Base-by-base conservation (phyloP, 2,329 filamentous ascomycete genomes). In the Colletotrichum spaethianum region DNA sequence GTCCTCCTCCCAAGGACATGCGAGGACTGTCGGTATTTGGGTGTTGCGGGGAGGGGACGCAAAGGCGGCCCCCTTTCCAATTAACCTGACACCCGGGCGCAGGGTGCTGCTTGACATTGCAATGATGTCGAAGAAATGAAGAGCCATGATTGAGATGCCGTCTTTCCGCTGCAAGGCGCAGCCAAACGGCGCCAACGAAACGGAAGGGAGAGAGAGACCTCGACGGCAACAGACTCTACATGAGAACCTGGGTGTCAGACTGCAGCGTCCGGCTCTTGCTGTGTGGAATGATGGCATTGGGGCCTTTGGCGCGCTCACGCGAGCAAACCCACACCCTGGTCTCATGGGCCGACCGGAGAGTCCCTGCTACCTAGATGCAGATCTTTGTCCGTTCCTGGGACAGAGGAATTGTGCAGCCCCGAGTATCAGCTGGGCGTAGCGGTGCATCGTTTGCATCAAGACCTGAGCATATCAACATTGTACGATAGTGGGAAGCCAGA, bases 71-170 rank as follows among this genome's bases (percentile, higher is more conserved):
- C 52, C 66, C 59, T 55, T 12, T 5, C 26, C 16, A 6, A 20
- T 66, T n/a, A 60, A 55, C 44, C 16, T 70, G 67, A 70, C 53
- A 60, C 52, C 31, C 36, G 20, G 53, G 56, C n/a, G n/a, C 31
- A 63, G 28, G 50, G 53, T 53, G 53, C 28, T 38, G 67, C 46
- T 28, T 55, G 53, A 48, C 12, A 18, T 26, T 64, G 40, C 28
- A 33, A 40, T 26, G 18, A 36, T 28, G 31, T 61, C 44, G 46
- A 48, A 61, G n/a, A 11, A 11, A 36, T 56, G 53, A 57, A 57
- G 53, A 38, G 53, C n/a, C 33, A 7, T 26, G 33, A 14, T 33
- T 18, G 33, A 57, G n/a, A 18, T 23, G 53, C 53, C 33, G 33
- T 3, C 14, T 33, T 40, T 36, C 53, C 53, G 31, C n/a, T 3